Percentiles rank a stretch among this genome's conserved stretches.
phyloP scores from a whole-genome alignment of 1,284 basidiomycete species.

The Rhodotorula sp. region DNA sequence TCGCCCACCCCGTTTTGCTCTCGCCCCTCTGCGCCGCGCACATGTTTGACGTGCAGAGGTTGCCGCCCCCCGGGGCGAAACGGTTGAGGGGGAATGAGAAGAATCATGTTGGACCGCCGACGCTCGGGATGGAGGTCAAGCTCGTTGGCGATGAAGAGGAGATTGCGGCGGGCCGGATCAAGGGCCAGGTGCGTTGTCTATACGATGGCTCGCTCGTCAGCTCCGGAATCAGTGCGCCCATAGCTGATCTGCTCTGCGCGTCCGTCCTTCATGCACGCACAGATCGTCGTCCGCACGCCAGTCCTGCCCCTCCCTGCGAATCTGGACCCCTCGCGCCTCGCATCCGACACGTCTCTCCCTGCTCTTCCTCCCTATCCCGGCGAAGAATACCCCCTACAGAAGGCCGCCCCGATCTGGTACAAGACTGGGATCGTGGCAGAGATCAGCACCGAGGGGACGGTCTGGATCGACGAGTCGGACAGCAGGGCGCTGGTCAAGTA shows the following conservation, averaged over 20 bases:
- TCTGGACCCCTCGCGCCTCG: constrained; percentile 17
- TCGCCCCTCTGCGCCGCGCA: constrained; percentile 30
- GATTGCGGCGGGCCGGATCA: constrained; percentile 21
- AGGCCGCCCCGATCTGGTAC: constrained; percentile 20
- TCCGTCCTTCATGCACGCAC: not conserved
- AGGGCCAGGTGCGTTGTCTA: constrained; percentile 32
- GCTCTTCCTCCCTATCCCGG: constrained; percentile 25
- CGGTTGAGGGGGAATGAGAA: constrained; percentile 16
- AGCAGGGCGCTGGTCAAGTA: not conserved
- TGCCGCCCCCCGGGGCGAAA: constrained; percentile 28
- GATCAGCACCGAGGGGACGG: constrained; percentile 32
- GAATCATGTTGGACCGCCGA: constrained; percentile 38
- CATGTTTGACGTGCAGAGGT: constrained; percentile 40
- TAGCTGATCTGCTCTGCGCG: too few species aligned
- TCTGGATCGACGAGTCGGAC: constrained; percentile 22
- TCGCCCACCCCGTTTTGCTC: constrained; percentile 35
- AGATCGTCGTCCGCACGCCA: constrained; percentile 35
- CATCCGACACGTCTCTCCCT: constrained; percentile 15
- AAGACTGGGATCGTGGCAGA: constrained; percentile 33
- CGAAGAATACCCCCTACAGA: not conserved
- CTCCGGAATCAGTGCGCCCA: too few species aligned
- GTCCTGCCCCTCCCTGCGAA: constrained; percentile 23
- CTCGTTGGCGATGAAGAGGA: constrained; percentile 35
- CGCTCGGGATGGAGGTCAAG: constrained; percentile 40
- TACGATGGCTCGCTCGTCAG: too few species aligned